These are phyloP conservation scores for Osmozyma mogii DNA, from an alignment of 805 yeast genomes.

Conservation along the genomic window DNA sequence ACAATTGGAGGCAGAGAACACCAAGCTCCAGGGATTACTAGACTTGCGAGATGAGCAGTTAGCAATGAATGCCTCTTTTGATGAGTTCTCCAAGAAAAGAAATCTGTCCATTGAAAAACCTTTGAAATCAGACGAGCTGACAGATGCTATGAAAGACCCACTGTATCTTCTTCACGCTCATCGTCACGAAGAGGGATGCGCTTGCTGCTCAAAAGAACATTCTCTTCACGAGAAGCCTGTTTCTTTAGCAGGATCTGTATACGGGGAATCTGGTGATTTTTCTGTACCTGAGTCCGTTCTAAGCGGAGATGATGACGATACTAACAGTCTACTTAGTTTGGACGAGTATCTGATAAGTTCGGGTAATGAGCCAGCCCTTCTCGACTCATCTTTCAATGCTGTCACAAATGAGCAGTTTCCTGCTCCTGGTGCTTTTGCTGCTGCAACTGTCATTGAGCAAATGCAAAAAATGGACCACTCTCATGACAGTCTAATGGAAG, in stretches of 20 bases:
- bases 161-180: constrained; percentile 10
- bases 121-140: no score
- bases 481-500: constrained; percentile 14
- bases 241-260: constrained; percentile 56
- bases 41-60: constrained; percentile 59
- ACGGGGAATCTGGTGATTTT: constrained; percentile 24
- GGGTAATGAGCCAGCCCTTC: background rate
- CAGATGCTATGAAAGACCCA: no score
- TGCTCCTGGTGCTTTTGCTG: constrained; percentile 14
- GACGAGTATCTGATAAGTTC: constrained; percentile 13
- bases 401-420: constrained; percentile 30
- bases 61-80: constrained; percentile 26
- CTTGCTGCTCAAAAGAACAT: constrained; percentile 47
- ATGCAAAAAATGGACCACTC: constrained; percentile 31
- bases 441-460: constrained; percentile 39
- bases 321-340: constrained; percentile 20
- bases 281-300: constrained; percentile 30
- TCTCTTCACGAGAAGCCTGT: constrained; percentile 57
- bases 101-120: background rate
- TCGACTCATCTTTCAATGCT: constrained; percentile 53
- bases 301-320: constrained; percentile 36
- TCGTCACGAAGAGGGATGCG: constrained; percentile 34
- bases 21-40: constrained; percentile 54
- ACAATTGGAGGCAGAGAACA: constrained; percentile 75
- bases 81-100: no score